Evolutionary conservation across 176 grass and related monocot genomes (phyloP).

Genomic region (Oryza glaberrima): DNA sequence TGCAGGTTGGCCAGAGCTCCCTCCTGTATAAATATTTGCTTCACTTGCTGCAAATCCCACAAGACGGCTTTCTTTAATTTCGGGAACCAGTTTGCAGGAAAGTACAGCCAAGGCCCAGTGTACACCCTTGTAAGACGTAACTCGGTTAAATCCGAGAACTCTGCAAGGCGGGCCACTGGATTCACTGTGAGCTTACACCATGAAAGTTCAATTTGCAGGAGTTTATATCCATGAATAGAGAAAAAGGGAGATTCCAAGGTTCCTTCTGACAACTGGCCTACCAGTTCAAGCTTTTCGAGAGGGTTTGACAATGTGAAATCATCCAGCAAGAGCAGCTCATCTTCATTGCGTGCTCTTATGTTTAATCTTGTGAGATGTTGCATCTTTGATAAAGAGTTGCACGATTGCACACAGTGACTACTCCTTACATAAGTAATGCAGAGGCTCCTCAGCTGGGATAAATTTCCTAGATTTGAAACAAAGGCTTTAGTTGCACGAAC

Average conservation of each 20-base stretch:
- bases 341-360: slow-evolving; percentile 44
- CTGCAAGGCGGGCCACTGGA: slow-evolving; percentile 36
- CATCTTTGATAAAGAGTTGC: slow-evolving; percentile 56
- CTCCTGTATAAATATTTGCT: slow-evolving; percentile 50
- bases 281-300: slow-evolving; percentile 42
- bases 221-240: background rate
- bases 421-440: slow-evolving; percentile 39
- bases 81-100: slow-evolving; percentile 27
- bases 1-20: slow-evolving; percentile 37
- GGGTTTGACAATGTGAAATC: slow-evolving; percentile 32
- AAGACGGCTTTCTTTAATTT: slow-evolving; percentile 23
- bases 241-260: slow-evolving; percentile 50
- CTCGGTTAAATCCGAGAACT: slow-evolving; percentile 39
- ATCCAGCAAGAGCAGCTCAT: slow-evolving; percentile 49
- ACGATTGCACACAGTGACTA: slow-evolving; percentile 43
- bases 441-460: slow-evolving; percentile 50
- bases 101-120: slow-evolving; percentile 31
- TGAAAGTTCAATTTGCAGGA: slow-evolving; percentile 13
- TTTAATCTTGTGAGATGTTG: slow-evolving; percentile 29
- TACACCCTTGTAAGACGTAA: slow-evolving; percentile 44
- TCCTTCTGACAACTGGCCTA: slow-evolving; percentile 34
- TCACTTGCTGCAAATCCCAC: slow-evolving; percentile 24
- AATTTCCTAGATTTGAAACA: slow-evolving; percentile 38
- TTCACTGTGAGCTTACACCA: slow-evolving; percentile 46
- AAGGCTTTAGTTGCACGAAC: slow-evolving; percentile 39